Percentiles rank a stretch among this genome's conserved stretches.
Evolutionary conservation across 2,329 filamentous ascomycete genomes (phyloP).

Genomic region (Cladosporium sp.): DNA sequence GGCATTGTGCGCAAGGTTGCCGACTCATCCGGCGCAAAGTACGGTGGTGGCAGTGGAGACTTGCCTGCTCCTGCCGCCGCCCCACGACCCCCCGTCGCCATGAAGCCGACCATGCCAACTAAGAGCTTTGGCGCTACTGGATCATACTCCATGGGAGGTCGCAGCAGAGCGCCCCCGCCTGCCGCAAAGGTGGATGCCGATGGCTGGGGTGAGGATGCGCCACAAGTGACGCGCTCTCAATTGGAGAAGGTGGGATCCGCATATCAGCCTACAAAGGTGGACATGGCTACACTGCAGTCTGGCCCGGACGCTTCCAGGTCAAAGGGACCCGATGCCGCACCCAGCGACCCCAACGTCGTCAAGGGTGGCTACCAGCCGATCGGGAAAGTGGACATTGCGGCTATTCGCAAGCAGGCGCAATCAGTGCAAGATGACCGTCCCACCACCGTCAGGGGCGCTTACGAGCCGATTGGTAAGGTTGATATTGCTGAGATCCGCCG

Average conservation of each 20-base stretch:
- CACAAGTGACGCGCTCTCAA: conserved; percentile 79
- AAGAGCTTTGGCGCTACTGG: conserved; percentile 48
- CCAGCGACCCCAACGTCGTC: conserved; percentile 61
- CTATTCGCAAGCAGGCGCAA: conserved; percentile 72
- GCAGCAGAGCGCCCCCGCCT: conserved; percentile 44
- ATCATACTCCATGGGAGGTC: conserved; percentile 64
- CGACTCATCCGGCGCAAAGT: conserved; percentile 92
- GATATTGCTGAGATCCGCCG: conserved; percentile 93
- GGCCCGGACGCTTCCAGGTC: conserved; percentile 65
- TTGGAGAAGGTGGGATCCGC: conserved; percentile 88
- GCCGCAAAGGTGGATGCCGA: conserved; percentile 68
- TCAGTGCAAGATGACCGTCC: conserved; percentile 72
- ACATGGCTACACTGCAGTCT: conserved; percentile 78
- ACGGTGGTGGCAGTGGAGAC: conserved; percentile 65
- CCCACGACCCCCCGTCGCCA: conserved; percentile 67
- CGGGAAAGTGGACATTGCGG: conserved; percentile 95
- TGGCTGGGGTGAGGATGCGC: conserved; percentile 92
- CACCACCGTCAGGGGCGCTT: conserved; percentile 81
- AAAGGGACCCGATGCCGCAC: conserved; percentile 45
- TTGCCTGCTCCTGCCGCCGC: conserved; percentile 45
- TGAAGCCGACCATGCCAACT: conserved; percentile 89
- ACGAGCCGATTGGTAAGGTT: conserved; percentile 93
- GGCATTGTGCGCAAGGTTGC: conserved; percentile 88
- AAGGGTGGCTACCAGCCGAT: conserved; percentile 87
- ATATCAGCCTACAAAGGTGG: conserved; percentile 93